Percentiles rank a stretch among this genome's conserved stretches.
These are phyloP conservation scores for Dothistroma pini DNA, from an alignment of 2,329 filamentous ascomycete genomes.

Conservation along the genomic window DNA sequence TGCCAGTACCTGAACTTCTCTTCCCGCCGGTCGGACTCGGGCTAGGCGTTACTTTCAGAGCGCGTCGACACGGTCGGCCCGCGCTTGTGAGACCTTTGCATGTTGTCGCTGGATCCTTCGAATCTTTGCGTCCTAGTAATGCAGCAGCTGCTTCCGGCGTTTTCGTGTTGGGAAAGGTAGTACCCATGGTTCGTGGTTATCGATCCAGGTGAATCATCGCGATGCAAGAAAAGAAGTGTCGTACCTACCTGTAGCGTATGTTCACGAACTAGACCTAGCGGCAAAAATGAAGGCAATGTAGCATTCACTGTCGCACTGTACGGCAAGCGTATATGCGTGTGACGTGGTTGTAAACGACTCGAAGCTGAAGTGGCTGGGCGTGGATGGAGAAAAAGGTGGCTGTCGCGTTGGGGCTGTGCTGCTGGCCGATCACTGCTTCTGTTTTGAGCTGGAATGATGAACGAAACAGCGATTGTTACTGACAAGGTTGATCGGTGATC, in stretches of 20 bases:
- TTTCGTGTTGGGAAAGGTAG: background rate
- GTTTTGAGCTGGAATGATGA: too few relatives aligned
- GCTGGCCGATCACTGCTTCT: too few relatives aligned
- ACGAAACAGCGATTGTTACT: too few relatives aligned
- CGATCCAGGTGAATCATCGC: background rate
- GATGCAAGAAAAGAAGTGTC: background rate
- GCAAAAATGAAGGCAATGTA: conserved; percentile 1
- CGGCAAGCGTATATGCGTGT: conserved; percentile 11
- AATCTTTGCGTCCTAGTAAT: conserved; percentile 73
- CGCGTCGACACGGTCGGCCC: conserved; percentile 78
- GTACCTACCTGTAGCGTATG: conserved; percentile 7
- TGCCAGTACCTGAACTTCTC: conserved; percentile 10
- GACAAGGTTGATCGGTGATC: too few relatives aligned
- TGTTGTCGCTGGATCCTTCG: conserved; percentile 75
- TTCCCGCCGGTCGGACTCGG: conserved; percentile 35
- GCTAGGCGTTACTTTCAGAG: conserved; percentile 47
- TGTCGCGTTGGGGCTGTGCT: background rate
- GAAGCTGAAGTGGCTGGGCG: conserved; percentile 5
- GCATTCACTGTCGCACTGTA: conserved; percentile 11
- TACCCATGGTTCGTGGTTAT: background rate
- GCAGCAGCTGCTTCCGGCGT: conserved; percentile 60
- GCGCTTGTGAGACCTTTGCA: conserved; percentile 81
- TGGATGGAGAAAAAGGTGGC: background rate
- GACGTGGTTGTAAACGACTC: conserved; percentile 12
- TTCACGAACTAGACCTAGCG: background rate